Base-by-base conservation (phyloP, 108 stramenopile genomes). In the Nannochloropsis gaditana region DNA sequence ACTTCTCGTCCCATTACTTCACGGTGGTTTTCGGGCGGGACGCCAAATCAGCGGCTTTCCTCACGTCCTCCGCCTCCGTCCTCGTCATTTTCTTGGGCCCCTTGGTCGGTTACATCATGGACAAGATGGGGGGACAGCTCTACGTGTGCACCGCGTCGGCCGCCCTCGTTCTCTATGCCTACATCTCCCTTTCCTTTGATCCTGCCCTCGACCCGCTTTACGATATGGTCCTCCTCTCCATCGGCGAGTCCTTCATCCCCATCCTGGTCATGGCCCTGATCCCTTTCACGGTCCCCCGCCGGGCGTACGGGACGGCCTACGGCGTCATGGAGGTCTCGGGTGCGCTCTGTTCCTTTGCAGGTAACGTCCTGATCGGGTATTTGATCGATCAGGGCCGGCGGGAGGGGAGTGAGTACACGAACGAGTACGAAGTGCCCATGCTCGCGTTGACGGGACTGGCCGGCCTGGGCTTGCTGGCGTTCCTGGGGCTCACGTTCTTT, bases 1-100 rank as follows among this genome's bases (percentile, higher is more conserved):
- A 86, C 47, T 86, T 80, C 59, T 86, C 86, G 21, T 59, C 82
- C 9, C 86, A 86, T 21, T 86, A 82, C 31, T 43, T 86, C 9
- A 42, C 50, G 19, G 86, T 82, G 86, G 86, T 86, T 17, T 11
- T 73, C n/a, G 9, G 47, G 1, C 50, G 80, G 41, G 80, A 79
- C 9, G 83, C 84, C 4, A 80, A 84, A 21, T 43, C 43, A 31
- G 87, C 84, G 44, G 87, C 83, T 3, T 87, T 81, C 80, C 44
- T 87, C 1, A 80, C 87, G 45, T 44, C 87, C 15, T 31, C 84
- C 42, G 81, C 81, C 84, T 84, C 87, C 10, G 44, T 88, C 15
- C 80, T 84, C 41, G 84, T 84, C 44, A 81, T 84, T 5, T 19
- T 88, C 44, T 84, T 80, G 45, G 87, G 84, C 3, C 87, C 87